Evolutionary conservation across 108 stramenopile genomes (phyloP).

Genomic region (Pseudonitzschia pungens): DNA sequence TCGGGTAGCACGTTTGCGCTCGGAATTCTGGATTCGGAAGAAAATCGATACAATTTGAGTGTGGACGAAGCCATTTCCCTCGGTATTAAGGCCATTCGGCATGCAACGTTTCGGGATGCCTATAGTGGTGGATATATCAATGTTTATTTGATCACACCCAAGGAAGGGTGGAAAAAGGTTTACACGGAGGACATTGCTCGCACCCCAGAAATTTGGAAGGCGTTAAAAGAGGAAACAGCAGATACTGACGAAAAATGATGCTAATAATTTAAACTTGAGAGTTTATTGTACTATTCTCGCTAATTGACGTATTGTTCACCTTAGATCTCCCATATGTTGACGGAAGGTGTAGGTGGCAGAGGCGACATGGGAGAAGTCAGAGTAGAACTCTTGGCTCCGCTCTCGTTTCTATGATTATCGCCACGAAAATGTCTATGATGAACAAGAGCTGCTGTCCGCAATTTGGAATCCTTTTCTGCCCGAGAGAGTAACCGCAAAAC

Average conservation of each 20-base stretch:
- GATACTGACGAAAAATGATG: background rate
- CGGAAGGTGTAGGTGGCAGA: background rate
- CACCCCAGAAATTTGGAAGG: slow-evolving; percentile 19
- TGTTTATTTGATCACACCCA: slow-evolving; percentile 73
- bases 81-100: slow-evolving; percentile 85
- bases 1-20: slow-evolving; percentile 87
- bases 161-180: slow-evolving; percentile 76
- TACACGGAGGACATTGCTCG: slow-evolving; percentile 79
- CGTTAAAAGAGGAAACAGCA: background rate
- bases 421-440: too few species aligned
- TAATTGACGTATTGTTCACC: background rate
- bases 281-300: background rate
- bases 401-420: too few species aligned
- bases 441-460: too few species aligned
- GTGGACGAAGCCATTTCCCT: slow-evolving; percentile 78
- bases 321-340: background rate
- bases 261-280: background rate
- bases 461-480: background rate
- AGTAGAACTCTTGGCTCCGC: too few species aligned
- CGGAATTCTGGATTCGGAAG: slow-evolving; percentile 80
- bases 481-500: background rate
- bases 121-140: slow-evolving; percentile 84
- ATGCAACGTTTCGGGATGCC: slow-evolving; percentile 89
- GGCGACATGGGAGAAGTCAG: background rate
- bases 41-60: slow-evolving; percentile 53